Base-by-base conservation (phyloP, 2,329 filamentous ascomycete genomes). In the Diaporthe sp. region DNA sequence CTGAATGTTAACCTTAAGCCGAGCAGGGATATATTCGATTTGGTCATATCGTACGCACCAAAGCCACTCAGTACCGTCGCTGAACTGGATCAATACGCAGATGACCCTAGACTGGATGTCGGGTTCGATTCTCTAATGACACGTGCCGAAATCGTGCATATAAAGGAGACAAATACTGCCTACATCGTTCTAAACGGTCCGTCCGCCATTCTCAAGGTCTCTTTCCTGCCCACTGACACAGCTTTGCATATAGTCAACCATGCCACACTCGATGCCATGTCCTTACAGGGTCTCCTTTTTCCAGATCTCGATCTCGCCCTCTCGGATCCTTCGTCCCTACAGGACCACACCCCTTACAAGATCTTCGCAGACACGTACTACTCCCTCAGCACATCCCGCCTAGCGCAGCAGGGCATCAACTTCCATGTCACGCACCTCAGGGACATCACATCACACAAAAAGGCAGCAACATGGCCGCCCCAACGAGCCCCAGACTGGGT, bases 341-440 rank as follows among this genome's bases (percentile, higher is more conserved):
- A 27, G 32, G 44, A 37, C 15, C 63, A 66, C 9, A 66, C 63
- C 12, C 63, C 63, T 15, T 51, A 66, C 22, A 51, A 66, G 12
- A 66, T 66, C 44, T 66, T 66, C 32, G 63, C 63, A 53, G 63
- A 66, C 44, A 66, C 44, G 22, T 66, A 66, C 44, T 51, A 66
- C 7, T 51, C 44, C 44, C 44, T 51, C 19, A 42, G 19, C 6
- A 50, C 61, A 13, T 50, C 61, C 22, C 61, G 13, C 30, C 6
- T 8, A 51, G 44, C 22, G 10, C 63, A 66, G 63, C 30, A 51
- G n/a, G 47, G 30, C 13, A 39, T 51, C 22, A 37, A 66, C 4
- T 66, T 66, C 44, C 63, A 66, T 8, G 61, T 17, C 17, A 17
- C 22, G 10, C 44, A 27, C 44, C 63, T 66, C 13, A 47, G 32